Evolutionary conservation across 2,329 filamentous ascomycete genomes (phyloP).

Genomic region (Gremmenia infestans): DNA sequence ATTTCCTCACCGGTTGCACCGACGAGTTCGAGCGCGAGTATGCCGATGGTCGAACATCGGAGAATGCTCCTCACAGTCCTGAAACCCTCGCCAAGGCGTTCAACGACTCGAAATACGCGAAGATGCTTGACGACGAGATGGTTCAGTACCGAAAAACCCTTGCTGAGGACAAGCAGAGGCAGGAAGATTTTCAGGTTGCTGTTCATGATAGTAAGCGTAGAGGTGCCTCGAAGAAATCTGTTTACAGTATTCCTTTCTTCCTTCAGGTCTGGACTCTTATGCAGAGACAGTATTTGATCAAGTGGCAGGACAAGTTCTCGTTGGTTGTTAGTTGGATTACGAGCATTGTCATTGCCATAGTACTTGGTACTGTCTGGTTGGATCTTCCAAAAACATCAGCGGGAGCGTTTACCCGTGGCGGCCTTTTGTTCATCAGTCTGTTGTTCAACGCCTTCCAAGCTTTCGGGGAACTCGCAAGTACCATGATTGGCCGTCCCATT

Average conservation of each 20-base stretch:
- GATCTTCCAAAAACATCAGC: conserved; percentile 60
- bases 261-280: conserved; percentile 78
- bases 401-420: conserved; percentile 75
- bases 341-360: conserved; percentile 68
- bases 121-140: conserved; percentile 61
- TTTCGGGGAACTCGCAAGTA: conserved; percentile 69
- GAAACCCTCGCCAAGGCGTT: conserved; percentile 67
- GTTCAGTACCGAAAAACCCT: conserved; percentile 60
- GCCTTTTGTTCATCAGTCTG: conserved; percentile 73
- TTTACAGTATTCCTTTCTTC: conserved; percentile 80
- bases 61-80: conserved; percentile 64
- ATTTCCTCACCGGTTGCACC: conserved; percentile 65
- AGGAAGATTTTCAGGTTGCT: conserved; percentile 72
- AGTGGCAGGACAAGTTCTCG: conserved; percentile 81
- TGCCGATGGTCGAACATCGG: conserved; percentile 57
- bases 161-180: conserved; percentile 57
- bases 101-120: conserved; percentile 55
- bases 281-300: conserved; percentile 78
- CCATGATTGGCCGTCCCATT: conserved; percentile 71
- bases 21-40: conserved; percentile 81
- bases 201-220: conserved; percentile 75
- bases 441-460: conserved; percentile 87
- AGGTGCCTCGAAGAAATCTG: conserved; percentile 63
- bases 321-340: conserved; percentile 68
- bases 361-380: conserved; percentile 75